These are phyloP conservation scores for Avicennia marina DNA, from an alignment of 257 asterid species.

Conservation along the genomic window DNA sequence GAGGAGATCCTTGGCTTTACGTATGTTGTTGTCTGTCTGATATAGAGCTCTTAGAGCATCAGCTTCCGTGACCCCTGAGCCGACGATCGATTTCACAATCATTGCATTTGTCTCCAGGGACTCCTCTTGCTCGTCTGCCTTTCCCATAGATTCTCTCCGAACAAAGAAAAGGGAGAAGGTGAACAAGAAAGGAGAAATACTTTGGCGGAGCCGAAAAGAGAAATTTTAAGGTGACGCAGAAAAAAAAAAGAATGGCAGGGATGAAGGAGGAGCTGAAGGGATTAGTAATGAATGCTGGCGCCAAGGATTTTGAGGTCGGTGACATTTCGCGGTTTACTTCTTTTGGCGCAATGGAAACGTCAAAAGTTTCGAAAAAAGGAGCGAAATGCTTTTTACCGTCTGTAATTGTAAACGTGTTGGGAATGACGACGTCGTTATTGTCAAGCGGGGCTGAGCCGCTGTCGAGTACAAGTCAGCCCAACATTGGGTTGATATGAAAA, in stretches of 20 bases:
- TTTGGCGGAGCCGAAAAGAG: not conserved
- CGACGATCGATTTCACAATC: constrained; percentile 25
- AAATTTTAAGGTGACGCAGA: not conserved
- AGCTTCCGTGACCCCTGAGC: constrained; percentile 23
- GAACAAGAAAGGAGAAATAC: not conserved
- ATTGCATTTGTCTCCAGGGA: constrained; percentile 26
- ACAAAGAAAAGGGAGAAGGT: not conserved
- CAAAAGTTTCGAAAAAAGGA: not conserved
- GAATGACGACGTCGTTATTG: not conserved
- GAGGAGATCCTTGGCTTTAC: constrained; percentile 21
- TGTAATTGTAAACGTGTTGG: not conserved
- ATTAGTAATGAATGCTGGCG: constrained; percentile 24
- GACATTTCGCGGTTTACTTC: constrained; percentile 23
- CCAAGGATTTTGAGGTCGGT: constrained; percentile 2
- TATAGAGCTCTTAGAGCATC: constrained; percentile 26
- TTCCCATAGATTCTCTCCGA: constrained; percentile 18
- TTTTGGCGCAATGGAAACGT: constrained; percentile 18
- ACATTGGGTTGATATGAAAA: no score
- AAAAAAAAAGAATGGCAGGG: not conserved
- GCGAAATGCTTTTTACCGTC: not conserved
- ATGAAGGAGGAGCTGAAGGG: not conserved
- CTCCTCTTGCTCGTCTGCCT: constrained; percentile 14
- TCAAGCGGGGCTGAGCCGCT: no score
- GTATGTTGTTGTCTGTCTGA: constrained; percentile 20
- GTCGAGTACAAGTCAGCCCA: no score